Evolutionary conservation across 805 yeast species (phyloP).

Genomic region (Saccharomycopsis sp.): DNA sequence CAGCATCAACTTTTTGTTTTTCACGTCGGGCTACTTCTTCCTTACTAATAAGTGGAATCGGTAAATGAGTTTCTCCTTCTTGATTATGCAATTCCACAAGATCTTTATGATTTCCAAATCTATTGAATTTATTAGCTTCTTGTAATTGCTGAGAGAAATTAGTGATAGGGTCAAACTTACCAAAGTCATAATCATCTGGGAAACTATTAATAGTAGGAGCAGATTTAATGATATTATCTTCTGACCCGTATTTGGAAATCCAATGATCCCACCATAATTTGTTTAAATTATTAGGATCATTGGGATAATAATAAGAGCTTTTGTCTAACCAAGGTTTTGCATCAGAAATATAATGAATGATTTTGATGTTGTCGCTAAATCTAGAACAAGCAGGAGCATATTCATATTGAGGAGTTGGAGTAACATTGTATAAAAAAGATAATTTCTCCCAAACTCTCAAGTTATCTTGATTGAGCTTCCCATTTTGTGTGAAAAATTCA

Average conservation of each 20-base stretch:
- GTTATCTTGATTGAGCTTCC: slow-evolving; percentile 17
- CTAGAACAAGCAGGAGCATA: slow-evolving; percentile 58
- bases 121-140: too few species aligned
- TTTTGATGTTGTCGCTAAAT: slow-evolving; percentile 34
- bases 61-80: not conserved
- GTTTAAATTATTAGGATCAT: too few species aligned
- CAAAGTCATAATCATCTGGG: too few species aligned
- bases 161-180: not conserved
- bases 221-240: too few species aligned
- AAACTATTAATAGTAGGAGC: too few species aligned
- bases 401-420: slow-evolving; percentile 53
- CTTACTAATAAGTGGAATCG: slow-evolving; percentile 3
- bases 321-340: slow-evolving; percentile 43
- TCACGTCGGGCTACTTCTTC: not conserved
- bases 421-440: slow-evolving; percentile 79
- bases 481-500: slow-evolving; percentile 42
- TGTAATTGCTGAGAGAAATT: not conserved
- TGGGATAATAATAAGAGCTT: too few species aligned
- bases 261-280: not conserved
- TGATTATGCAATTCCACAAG: slow-evolving; percentile 4
- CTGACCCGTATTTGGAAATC: too few species aligned
- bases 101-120: not conserved
- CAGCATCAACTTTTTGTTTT: not conserved
- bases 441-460: slow-evolving; percentile 48
- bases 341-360: slow-evolving; percentile 61